phyloP scores from a whole-genome alignment of 164 flowering plant genomes.

The Paratinospora sagittata region DNA sequence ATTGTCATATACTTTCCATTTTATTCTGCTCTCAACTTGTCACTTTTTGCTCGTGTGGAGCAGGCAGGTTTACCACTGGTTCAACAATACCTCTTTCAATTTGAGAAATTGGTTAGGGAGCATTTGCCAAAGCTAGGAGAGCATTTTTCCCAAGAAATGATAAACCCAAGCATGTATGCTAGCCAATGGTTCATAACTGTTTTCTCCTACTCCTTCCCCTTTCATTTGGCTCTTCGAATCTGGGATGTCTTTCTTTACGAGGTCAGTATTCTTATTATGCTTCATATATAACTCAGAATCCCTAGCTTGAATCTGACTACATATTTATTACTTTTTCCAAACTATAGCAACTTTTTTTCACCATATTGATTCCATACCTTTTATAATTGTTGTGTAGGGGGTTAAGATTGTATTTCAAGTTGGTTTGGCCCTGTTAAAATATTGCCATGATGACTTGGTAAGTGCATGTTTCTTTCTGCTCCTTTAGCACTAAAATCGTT shows the following conservation, averaged over 20 bases:
- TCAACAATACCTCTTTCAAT: slow-evolving; percentile 88
- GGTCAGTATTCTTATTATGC: slow-evolving; percentile 37
- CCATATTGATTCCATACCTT: slow-evolving; percentile 2
- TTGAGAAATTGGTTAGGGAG: slow-evolving; percentile 76
- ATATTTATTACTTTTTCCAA: no score
- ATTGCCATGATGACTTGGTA: slow-evolving; percentile 89
- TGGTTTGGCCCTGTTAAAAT: slow-evolving; percentile 85
- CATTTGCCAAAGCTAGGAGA: slow-evolving; percentile 86
- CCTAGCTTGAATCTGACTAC: slow-evolving; percentile 4
- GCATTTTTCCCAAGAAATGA: slow-evolving; percentile 78
- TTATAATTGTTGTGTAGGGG: slow-evolving; percentile 45
- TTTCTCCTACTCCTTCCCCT: slow-evolving; percentile 97
- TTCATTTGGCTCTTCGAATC: slow-evolving; percentile 89
- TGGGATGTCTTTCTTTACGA: slow-evolving; percentile 97
- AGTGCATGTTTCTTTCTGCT: slow-evolving; percentile 18
- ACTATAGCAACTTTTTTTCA: background rate
- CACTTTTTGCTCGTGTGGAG: slow-evolving; percentile 15
- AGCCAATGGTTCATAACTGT: slow-evolving; percentile 99
- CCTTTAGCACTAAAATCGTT: background rate
- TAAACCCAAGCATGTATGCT: slow-evolving; percentile 98
- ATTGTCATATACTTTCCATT: background rate
- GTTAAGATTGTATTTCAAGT: slow-evolving; percentile 88
- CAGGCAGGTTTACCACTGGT: slow-evolving; percentile 96
- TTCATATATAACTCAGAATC: background rate
- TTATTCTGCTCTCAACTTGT: slow-evolving; percentile 5